A percentile compares a stretch with the other conserved stretches of the same genome.
phyloP scores from a whole-genome alignment of 78 protist species.

The Dictyostelium firmibasis region DNA sequence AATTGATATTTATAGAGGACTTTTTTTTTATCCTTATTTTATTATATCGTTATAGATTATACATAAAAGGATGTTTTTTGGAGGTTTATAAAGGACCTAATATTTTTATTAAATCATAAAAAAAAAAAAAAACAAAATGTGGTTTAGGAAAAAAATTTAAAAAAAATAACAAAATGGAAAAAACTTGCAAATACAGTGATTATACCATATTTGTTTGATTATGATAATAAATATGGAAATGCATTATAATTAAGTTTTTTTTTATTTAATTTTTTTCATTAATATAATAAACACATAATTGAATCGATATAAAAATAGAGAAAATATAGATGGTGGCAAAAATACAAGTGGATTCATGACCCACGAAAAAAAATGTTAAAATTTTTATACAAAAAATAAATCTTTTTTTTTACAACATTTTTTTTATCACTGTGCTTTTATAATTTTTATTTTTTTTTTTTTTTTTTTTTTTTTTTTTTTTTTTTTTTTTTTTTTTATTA shows the following conservation, averaged over 20 bases:
- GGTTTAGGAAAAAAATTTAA: neutral
- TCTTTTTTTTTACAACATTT: neutral
- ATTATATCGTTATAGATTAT: no score
- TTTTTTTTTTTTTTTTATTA: neutral
- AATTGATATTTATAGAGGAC: neutral
- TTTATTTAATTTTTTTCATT: neutral
- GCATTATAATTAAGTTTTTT: neutral
- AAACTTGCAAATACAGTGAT: neutral
- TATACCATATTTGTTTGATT: neutral
- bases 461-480: neutral
- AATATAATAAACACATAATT: neutral
- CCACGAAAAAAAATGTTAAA: neutral
- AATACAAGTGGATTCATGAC: neutral
- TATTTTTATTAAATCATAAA: no score
- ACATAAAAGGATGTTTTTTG: no score
- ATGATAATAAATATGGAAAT: neutral
- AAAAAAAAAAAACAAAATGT: no score
- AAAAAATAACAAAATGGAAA: neutral
- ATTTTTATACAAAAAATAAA: no score
- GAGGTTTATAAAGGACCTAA: no score
- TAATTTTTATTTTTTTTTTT: no score
- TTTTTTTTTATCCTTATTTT: neutral
- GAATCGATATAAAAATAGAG: neutral
- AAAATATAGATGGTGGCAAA: neutral
- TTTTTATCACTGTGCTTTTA: no score